Percentiles rank a stretch among this genome's conserved stretches.
Evolutionary conservation across 2,329 filamentous ascomycete species (phyloP).

Genomic region (Cladophialophora psammophila): DNA sequence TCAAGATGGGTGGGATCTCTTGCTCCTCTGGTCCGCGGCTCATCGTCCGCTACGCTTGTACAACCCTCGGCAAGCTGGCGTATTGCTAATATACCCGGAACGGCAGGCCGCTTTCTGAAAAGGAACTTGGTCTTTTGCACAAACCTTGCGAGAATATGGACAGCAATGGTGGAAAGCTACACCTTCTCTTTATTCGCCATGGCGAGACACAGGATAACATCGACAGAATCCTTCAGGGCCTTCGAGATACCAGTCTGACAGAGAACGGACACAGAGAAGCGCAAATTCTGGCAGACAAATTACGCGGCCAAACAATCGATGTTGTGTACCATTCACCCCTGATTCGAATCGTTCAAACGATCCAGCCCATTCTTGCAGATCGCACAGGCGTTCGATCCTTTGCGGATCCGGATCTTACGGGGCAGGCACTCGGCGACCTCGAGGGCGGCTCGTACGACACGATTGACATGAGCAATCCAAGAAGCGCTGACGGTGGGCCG

Average conservation of each 20-base stretch:
- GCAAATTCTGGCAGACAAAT: conserved; percentile 20
- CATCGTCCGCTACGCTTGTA: not conserved
- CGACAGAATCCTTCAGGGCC: conserved; percentile 28
- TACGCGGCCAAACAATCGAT: conserved; percentile 40
- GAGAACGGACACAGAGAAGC: conserved; percentile 31
- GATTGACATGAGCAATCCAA: conserved; percentile 33
- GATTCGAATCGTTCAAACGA: conserved; percentile 28
- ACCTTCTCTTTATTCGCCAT: conserved; percentile 35
- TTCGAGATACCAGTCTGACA: conserved; percentile 31
- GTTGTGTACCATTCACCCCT: conserved; percentile 38
- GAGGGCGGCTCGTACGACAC: conserved; percentile 31
- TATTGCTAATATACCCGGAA: not conserved
- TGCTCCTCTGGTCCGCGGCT: not conserved
- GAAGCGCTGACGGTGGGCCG: conserved; percentile 30
- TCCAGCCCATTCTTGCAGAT: conserved; percentile 25
- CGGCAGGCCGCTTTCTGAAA: not conserved
- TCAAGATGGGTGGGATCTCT: not conserved
- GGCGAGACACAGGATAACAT: conserved; percentile 37
- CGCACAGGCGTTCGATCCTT: conserved; percentile 12
- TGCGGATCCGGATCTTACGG: conserved; percentile 28
- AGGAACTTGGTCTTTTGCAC: not conserved
- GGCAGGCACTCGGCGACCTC: conserved; percentile 29
- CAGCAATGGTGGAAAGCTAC: conserved; percentile 13
- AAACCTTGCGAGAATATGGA: not conserved
- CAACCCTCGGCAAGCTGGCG: not conserved